These are phyloP conservation scores for Fonsecaea pedrosoi DNA, from an alignment of 2,329 filamentous ascomycete species.

Conservation along the genomic window DNA sequence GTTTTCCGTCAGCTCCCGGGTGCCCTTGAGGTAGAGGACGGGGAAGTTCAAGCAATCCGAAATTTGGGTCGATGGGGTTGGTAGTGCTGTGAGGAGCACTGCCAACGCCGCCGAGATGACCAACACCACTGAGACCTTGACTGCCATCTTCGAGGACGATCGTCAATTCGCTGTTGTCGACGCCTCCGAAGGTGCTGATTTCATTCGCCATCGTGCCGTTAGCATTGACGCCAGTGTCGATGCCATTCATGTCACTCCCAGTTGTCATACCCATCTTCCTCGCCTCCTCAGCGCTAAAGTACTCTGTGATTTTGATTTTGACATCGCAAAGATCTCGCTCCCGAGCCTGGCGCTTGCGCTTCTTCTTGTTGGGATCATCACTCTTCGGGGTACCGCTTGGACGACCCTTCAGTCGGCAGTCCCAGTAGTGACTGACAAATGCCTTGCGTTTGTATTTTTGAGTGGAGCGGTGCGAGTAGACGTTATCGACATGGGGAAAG, in stretches of 20 bases:
- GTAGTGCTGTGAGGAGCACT: slow-evolving; percentile 22
- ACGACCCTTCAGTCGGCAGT: slow-evolving; percentile 80
- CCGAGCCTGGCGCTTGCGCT: slow-evolving; percentile 76
- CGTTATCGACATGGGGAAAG: slow-evolving; percentile 82
- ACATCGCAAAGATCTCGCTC: slow-evolving; percentile 82
- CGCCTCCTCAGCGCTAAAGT: slow-evolving; percentile 63
- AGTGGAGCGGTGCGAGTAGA: slow-evolving; percentile 83
- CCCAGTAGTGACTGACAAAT: slow-evolving; percentile 85
- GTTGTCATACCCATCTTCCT: slow-evolving; percentile 28
- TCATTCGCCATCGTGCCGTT: slow-evolving; percentile 10
- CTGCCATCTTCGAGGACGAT: slow-evolving; percentile 36
- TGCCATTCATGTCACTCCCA: slow-evolving; percentile 41
- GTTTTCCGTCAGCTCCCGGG: slow-evolving; percentile 58
- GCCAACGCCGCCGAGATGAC: slow-evolving; percentile 15
- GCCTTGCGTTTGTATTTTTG: slow-evolving; percentile 81
- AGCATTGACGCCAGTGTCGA: slow-evolving; percentile 39
- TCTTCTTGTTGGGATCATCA: slow-evolving; percentile 80
- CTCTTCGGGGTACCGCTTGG: slow-evolving; percentile 77
- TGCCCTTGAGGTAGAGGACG: slow-evolving; percentile 51
- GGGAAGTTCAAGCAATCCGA: slow-evolving; percentile 54
- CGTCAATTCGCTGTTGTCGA: slow-evolving; percentile 41
- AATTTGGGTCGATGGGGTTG: slow-evolving; percentile 40
- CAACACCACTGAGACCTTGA: slow-evolving; percentile 6
- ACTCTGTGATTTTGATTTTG: slow-evolving; percentile 85
- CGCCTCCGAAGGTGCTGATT: slow-evolving; percentile 29